Base-by-base conservation (phyloP, 805 yeast genomes). In the Saccharomycopsis sp. region DNA sequence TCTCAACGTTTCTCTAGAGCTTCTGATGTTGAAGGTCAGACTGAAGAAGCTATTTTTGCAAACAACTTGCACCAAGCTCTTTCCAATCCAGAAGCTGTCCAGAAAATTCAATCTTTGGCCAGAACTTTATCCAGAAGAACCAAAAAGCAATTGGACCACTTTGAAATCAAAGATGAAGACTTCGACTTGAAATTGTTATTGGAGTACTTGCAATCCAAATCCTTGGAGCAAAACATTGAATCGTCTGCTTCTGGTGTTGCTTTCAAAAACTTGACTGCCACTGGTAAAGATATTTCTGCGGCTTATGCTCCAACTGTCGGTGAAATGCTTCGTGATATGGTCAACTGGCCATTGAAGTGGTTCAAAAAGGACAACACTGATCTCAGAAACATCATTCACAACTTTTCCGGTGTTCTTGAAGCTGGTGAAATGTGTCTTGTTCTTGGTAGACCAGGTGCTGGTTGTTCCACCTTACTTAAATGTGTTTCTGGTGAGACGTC, bases 361-460 rank as follows among this genome's bases (percentile, higher is more conserved):
- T 64, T 70, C 53, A 71, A 69, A 56, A 74, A 71, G 57, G 70
- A 68, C 24, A 60, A 64, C 5, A 65, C 65, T 24, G 70, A 73
- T 48, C 65, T 70, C 37, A 67, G 74, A 65, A 60, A 67, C 57
- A 74, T 77, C 56, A 73, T 77, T 56, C 73, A 71, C 63, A 70
- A 74, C 53, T 68, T 74, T 62, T 68, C 73, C 41, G 80, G 79
- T 69, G 71, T 75, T 46, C 71, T 72, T 24, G 74, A 71, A 60
- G 70, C 78, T 16, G 85, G 84, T 62, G 80, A 78, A 63, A 76
- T 80, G 81, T 70, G 79, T 55, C 72, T 80, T 57, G 82, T 78
- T 21, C 67, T 79, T 54, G 82, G 82, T 64, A 75, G 78, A 68
- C 86, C 87, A 1, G 86, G 86, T 65, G 81, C 86, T 40, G 87